Percentiles rank a stretch among this genome's conserved stretches.
phyloP scores from a whole-genome alignment of 352 stramenopile species.

The Aphanomyces invadans region DNA sequence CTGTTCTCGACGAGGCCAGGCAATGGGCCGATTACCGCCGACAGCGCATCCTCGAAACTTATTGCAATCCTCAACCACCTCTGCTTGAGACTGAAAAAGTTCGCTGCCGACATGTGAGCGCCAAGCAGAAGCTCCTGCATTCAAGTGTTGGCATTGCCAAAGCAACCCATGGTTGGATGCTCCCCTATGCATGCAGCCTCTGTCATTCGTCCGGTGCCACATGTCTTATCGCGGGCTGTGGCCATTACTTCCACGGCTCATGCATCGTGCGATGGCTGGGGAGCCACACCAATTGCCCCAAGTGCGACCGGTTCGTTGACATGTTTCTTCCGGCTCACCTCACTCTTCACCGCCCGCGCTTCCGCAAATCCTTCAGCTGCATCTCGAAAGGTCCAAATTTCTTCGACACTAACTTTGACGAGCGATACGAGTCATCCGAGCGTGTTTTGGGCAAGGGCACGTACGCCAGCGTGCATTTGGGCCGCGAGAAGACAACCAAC shows the following conservation, averaged over 20 bases:
- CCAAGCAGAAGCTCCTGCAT: slow-evolving; percentile 14
- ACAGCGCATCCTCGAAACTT: slow-evolving; percentile 17
- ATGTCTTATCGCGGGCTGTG: slow-evolving; percentile 15
- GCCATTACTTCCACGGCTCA: slow-evolving; percentile 25
- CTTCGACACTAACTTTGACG: slow-evolving; percentile 16
- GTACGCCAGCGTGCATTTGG: slow-evolving; percentile 16
- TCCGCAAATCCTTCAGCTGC: slow-evolving; percentile 16
- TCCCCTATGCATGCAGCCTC: slow-evolving; percentile 17
- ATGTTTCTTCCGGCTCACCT: slow-evolving; percentile 14
- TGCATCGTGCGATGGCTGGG: slow-evolving; percentile 21
- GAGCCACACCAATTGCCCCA: not conserved
- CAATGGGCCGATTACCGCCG: slow-evolving; percentile 13
- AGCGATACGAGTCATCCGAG: slow-evolving; percentile 1
- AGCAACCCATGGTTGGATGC: slow-evolving; percentile 18
- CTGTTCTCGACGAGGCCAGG: not conserved
- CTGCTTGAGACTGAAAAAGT: not conserved
- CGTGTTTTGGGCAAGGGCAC: slow-evolving; percentile 8
- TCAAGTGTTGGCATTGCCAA: slow-evolving; percentile 21
- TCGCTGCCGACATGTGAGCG: slow-evolving; percentile 1
- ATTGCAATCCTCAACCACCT: not conserved
- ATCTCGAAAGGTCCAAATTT: not conserved
- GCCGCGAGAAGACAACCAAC: slow-evolving; percentile 7
- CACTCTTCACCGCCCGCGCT: not conserved
- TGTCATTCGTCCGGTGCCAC: slow-evolving; percentile 13
- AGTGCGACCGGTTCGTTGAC: slow-evolving; percentile 14